Evolutionary conservation across 148 eudicot genomes (phyloP).

Genomic region (Persicaria tinctoria): DNA sequence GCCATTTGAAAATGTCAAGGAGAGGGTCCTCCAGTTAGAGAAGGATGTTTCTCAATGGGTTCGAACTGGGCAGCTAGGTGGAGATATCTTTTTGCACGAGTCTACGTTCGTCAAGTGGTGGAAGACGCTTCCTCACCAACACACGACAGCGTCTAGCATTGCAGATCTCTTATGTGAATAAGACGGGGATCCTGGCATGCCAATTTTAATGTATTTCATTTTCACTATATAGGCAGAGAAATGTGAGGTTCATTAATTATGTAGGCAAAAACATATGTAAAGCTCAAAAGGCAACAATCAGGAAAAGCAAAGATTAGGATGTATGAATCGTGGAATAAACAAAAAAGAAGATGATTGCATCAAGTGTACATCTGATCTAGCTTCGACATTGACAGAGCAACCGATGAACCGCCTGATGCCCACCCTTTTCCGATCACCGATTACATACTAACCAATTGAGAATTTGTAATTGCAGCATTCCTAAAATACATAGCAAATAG

Average conservation of each 20-base stretch:
- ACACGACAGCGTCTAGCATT: slow-evolving; percentile 45
- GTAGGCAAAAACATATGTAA: no score
- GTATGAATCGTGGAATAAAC: no score
- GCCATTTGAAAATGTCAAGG: slow-evolving; percentile 31
- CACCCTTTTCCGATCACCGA: neutral
- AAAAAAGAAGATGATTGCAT: no score
- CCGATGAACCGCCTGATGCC: neutral
- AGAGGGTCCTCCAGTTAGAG: slow-evolving; percentile 41
- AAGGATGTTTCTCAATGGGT: slow-evolving; percentile 38
- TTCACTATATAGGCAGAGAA: neutral
- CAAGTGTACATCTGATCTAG: neutral
- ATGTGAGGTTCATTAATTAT: no score
- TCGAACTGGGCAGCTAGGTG: slow-evolving; percentile 24
- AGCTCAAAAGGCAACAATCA: no score
- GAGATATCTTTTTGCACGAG: slow-evolving; percentile 51
- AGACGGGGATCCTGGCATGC: neutral
- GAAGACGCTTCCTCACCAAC: slow-evolving; percentile 59
- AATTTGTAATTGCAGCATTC: neutral
- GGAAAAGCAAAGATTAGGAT: no score
- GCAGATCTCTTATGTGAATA: slow-evolving; percentile 21
- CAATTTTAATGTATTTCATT: neutral
- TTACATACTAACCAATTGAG: neutral
- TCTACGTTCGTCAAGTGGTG: slow-evolving; percentile 83
- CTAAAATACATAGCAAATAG: no score
- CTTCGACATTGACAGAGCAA: neutral